Conservation (phyloP, 2,329 filamentous ascomycete species). For the Aureobasidium zeae region DNA sequence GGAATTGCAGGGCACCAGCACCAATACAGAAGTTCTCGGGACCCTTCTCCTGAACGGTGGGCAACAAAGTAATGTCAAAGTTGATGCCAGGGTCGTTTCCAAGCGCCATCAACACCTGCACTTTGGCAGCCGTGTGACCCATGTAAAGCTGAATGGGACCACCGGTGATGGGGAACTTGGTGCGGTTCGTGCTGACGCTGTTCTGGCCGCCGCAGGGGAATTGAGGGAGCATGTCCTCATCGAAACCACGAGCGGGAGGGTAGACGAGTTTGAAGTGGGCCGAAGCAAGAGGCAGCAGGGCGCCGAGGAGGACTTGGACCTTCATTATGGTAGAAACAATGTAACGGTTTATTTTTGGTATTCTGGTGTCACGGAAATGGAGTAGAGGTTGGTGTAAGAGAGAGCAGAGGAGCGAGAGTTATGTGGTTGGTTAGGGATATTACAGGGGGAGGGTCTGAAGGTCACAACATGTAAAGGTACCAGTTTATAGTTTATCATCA, state of each 20-base stretch:
- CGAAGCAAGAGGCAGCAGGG: slow-evolving; percentile 37
- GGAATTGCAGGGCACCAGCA: slow-evolving; percentile 41
- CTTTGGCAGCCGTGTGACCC: slow-evolving; percentile 43
- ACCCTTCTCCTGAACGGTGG: slow-evolving; percentile 51
- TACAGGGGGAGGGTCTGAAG: slow-evolving; percentile 1
- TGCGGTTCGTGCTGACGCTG: slow-evolving; percentile 36
- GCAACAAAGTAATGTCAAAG: slow-evolving; percentile 61
- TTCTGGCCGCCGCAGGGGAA: slow-evolving; percentile 46
- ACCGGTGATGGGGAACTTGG: slow-evolving; percentile 39
- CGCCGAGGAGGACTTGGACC: slow-evolving; percentile 27
- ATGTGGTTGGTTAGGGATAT: slow-evolving; percentile 5
- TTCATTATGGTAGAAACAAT: slow-evolving; percentile 24
- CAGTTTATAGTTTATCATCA: slow-evolving; percentile 9
- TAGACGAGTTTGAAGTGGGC: slow-evolving; percentile 50
- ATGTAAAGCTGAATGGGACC: slow-evolving; percentile 44
- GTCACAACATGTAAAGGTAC: slow-evolving; percentile 6
- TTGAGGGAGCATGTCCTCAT: slow-evolving; percentile 37
- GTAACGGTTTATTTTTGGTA: background rate
- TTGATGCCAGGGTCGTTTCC: slow-evolving; percentile 46
- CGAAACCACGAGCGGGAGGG: slow-evolving; percentile 42
- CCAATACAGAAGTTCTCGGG: slow-evolving; percentile 59
- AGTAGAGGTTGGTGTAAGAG: background rate
- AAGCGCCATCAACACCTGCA: slow-evolving; percentile 46
- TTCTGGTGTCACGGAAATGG: background rate
- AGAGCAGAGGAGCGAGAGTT: slow-evolving; percentile 1